Conservation (phyloP, 208 protist species). For the Wallacemonas sp. region DNA sequence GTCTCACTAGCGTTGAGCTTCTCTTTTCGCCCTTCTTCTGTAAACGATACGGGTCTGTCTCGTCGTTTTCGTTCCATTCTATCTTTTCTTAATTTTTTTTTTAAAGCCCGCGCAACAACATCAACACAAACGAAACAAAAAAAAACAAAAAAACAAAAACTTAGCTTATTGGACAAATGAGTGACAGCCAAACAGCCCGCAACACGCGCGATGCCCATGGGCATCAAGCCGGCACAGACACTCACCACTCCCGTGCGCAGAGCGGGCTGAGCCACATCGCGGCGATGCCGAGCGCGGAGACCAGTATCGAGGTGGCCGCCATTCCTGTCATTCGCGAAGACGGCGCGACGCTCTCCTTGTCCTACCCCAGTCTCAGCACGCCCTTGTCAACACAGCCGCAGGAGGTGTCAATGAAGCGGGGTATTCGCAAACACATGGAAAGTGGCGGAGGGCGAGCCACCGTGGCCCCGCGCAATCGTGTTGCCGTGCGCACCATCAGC, state of each 20-base stretch:
- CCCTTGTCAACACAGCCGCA: background rate
- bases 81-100: too few species aligned
- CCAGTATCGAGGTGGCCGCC: background rate
- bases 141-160: too few species aligned
- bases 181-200: background rate
- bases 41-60: too few species aligned
- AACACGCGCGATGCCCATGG: background rate
- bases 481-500: background rate
- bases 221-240: background rate
- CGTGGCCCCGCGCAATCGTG: background rate
- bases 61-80: too few species aligned
- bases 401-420: background rate
- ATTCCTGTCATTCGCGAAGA: background rate
- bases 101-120: too few species aligned
- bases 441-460: background rate
- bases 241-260: background rate
- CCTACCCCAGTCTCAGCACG: background rate
- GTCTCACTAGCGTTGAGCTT: too few species aligned
- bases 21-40: too few species aligned
- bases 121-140: too few species aligned
- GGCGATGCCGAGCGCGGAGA: background rate
- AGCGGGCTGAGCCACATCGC: background rate
- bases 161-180: too few species aligned
- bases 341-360: background rate
- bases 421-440: conserved; percentile 7